Evolutionary conservation across 352 stramenopile species (phyloP).

Genomic region (Phytopythium montanum): DNA sequence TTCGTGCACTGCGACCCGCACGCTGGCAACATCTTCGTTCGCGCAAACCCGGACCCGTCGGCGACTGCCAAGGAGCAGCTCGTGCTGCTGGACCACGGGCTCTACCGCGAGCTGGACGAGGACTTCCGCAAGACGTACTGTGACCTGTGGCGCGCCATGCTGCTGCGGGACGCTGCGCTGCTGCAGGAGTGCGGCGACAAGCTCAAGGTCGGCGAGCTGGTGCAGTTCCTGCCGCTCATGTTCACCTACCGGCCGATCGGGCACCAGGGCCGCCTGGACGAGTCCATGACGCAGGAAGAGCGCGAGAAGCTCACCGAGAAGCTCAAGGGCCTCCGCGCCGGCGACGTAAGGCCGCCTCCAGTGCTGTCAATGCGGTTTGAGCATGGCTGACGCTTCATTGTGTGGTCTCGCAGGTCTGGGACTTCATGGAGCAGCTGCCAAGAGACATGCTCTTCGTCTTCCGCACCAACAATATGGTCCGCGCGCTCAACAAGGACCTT

Average conservation of each 20-base stretch:
- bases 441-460: slow-evolving; percentile 91
- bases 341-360: slow-evolving; percentile 37
- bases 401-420: slow-evolving; percentile 39
- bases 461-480: slow-evolving; percentile 90
- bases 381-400: slow-evolving; percentile 4
- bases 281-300: slow-evolving; percentile 68
- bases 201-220: slow-evolving; percentile 53
- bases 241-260: slow-evolving; percentile 83
- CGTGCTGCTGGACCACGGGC: slow-evolving; percentile 96
- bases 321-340: slow-evolving; percentile 62
- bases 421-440: slow-evolving; percentile 84
- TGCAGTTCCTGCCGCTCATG: slow-evolving; percentile 76
- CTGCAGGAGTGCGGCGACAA: slow-evolving; percentile 54
- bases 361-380: background rate
- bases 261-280: slow-evolving; percentile 55
- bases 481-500: slow-evolving; percentile 86
- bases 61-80: slow-evolving; percentile 80
- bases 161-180: slow-evolving; percentile 87
- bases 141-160: slow-evolving; percentile 93
- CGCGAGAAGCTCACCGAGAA: slow-evolving; percentile 50
- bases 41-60: slow-evolving; percentile 43
- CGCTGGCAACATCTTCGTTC: slow-evolving; percentile 92
- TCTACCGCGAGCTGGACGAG: slow-evolving; percentile 94
- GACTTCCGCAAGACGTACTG: slow-evolving; percentile 95
- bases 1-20: slow-evolving; percentile 98